Conservation (phyloP, 495 filamentous ascomycete genomes). For the Alectoria sarmentosa region DNA sequence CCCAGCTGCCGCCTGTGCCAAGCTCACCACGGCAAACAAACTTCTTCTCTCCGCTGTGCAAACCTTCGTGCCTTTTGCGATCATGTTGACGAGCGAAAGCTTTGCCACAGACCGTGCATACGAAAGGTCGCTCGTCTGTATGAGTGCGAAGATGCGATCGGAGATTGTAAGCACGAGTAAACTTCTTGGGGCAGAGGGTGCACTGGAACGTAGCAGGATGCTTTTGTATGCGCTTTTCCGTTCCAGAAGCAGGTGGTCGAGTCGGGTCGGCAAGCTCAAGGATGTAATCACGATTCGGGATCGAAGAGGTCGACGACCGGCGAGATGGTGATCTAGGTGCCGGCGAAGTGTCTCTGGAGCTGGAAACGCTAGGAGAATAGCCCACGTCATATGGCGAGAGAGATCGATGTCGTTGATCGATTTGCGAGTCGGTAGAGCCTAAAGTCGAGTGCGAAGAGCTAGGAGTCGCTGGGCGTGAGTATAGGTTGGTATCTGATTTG, state of each 20-base stretch:
- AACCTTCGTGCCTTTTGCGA: conserved; percentile 82
- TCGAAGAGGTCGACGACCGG: conserved; percentile 81
- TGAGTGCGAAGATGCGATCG: conserved; percentile 89
- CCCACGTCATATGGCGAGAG: conserved; percentile 56
- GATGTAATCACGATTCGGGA: conserved; percentile 86
- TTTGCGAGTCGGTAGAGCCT: conserved; percentile 37
- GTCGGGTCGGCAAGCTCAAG: conserved; percentile 85
- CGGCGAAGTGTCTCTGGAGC: conserved; percentile 52
- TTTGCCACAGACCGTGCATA: conserved; percentile 95
- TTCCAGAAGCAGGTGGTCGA: conserved; percentile 59
- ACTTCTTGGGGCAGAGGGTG: conserved; percentile 75
- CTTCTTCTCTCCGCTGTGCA: conserved; percentile 92
- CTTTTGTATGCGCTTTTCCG: conserved; percentile 71
- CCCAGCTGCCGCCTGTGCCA: conserved; percentile 76
- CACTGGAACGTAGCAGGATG: conserved; percentile 93
- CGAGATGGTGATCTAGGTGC: conserved; percentile 46
- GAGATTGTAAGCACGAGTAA: conserved; percentile 83
- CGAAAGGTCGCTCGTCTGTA: conserved; percentile 86
- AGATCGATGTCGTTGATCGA: conserved; percentile 45
- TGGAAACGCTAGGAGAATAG: conserved; percentile 36
- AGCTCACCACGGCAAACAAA: conserved; percentile 93
- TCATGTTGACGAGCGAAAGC: conserved; percentile 94
- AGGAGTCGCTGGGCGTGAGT: conserved; percentile 24
- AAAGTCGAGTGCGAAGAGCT: conserved; percentile 32
- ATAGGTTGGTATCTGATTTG: conserved; percentile 65